Evolutionary conservation across 164 flowering plant species (phyloP).

Genomic region (Chloranthus sessilifolius): DNA sequence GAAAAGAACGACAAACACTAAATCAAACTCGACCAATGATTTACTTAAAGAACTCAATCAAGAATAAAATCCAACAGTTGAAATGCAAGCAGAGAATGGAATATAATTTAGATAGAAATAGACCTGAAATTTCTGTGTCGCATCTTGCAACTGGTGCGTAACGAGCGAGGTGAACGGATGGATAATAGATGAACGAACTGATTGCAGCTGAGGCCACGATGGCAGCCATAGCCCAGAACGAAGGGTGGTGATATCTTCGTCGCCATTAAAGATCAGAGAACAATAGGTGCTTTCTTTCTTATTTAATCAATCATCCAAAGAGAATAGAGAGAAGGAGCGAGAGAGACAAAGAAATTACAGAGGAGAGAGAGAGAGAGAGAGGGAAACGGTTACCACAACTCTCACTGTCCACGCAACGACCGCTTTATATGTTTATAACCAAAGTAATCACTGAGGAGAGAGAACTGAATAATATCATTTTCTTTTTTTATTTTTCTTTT

Average conservation of each 20-base stretch:
- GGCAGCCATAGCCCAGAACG: constrained; percentile 30
- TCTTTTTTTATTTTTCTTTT: too few species aligned
- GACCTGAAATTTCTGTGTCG: constrained; percentile 55
- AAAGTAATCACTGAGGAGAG: too few species aligned
- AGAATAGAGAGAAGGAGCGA: too few species aligned
- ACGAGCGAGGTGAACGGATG: constrained; percentile 23
- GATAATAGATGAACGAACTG: constrained; percentile 18
- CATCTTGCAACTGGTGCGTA: constrained; percentile 47
- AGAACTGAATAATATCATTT: too few species aligned
- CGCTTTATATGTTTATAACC: too few species aligned
- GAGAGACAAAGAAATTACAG: too few species aligned
- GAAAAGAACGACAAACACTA: not conserved
- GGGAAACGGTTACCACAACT: too few species aligned
- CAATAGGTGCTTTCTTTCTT: too few species aligned
- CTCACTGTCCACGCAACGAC: too few species aligned
- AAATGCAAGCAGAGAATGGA: not conserved
- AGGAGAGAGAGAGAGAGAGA: too few species aligned
- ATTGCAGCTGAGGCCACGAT: constrained; percentile 15
- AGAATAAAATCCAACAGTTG: not conserved
- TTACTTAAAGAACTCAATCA: not conserved
- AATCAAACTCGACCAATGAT: not conserved
- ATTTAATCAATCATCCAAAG: too few species aligned
- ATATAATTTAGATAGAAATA: not conserved
- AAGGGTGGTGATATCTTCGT: constrained; percentile 29
- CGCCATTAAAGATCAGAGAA: constrained; percentile 38